Conservation (phyloP, 495 filamentous ascomycete genomes). For the Penicillium verhagenii region DNA sequence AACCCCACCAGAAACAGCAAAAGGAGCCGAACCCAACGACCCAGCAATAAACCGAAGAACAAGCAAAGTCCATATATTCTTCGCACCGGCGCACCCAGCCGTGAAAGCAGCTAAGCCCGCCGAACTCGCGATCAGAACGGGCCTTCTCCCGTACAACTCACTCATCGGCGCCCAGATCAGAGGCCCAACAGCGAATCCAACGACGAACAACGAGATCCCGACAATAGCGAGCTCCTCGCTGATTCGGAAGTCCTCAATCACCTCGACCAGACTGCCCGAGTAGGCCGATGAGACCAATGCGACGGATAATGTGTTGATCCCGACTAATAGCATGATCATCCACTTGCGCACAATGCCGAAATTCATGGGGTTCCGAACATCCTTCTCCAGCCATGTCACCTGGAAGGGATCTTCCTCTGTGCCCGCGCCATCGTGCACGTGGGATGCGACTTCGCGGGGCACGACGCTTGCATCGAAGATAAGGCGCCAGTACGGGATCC, state of each 20-base stretch:
- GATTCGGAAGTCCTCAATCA: constrained; percentile 4
- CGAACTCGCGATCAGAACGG: constrained; percentile 44
- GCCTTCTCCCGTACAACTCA: constrained; percentile 51
- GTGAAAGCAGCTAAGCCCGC: constrained; percentile 55
- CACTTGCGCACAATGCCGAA: constrained; percentile 50
- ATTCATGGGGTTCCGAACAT: constrained; percentile 58
- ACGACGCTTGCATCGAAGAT: constrained; percentile 39
- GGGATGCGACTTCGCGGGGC: constrained; percentile 43
- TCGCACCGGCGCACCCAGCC: constrained; percentile 51
- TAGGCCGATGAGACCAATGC: constrained; percentile 69
- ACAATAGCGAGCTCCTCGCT: constrained; percentile 11
- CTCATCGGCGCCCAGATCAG: constrained; percentile 50
- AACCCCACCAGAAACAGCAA: constrained; percentile 59
- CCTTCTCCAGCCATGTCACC: constrained; percentile 61
- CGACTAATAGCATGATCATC: constrained; percentile 53
- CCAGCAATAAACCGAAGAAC: constrained; percentile 65
- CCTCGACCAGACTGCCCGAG: constrained; percentile 6
- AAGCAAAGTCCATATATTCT: constrained; percentile 56
- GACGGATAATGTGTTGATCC: constrained; percentile 61
- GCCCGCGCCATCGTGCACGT: constrained; percentile 56
- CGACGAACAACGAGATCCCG: constrained; percentile 16
- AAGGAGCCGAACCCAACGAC: constrained; percentile 56
- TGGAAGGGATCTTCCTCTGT: constrained; percentile 63
- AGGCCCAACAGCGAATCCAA: constrained; percentile 30
- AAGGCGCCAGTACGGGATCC: constrained; percentile 17